Conservation (phyloP, 306 rosid genomes). For the Trichosanthes cucumerina region DNA sequence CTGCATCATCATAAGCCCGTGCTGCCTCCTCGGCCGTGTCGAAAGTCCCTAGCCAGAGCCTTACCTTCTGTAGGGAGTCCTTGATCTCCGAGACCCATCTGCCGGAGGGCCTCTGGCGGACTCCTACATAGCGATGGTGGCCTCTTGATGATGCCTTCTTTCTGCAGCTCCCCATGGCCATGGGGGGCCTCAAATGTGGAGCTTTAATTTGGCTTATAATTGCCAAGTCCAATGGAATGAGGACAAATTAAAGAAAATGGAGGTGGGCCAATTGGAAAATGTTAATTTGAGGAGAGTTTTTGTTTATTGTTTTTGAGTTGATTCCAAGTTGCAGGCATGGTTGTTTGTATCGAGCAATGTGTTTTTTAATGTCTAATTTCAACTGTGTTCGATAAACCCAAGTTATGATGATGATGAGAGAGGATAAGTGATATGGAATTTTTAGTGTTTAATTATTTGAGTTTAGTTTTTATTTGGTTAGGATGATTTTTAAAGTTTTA, state of each 20-base stretch:
- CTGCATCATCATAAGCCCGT: constrained; percentile 54
- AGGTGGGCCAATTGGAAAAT: neutral
- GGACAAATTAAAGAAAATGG: neutral
- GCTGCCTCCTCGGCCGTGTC: constrained; percentile 69
- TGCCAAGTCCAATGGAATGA: neutral
- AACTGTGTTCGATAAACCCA: neutral
- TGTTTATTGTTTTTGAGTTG: neutral
- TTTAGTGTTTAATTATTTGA: neutral
- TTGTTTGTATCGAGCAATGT: neutral
- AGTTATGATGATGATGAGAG: neutral
- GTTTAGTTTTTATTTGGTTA: neutral
- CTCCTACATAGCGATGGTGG: constrained; percentile 59
- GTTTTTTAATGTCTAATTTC: neutral
- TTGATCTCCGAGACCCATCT: constrained; percentile 90
- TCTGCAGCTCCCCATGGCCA: constrained; percentile 10
- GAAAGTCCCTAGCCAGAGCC: constrained; percentile 76
- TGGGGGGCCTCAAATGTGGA: neutral
- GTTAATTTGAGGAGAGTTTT: neutral
- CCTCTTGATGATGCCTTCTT: constrained; percentile 56
- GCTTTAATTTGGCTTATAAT: neutral
- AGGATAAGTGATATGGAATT: neutral
- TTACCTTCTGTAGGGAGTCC: constrained; percentile 58
- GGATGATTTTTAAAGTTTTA: too few relatives aligned
- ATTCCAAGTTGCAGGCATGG: neutral
- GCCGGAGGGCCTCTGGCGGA: constrained; percentile 66